These are phyloP conservation scores for Fusarium albosuccineum DNA, from an alignment of 2,329 filamentous ascomycete genomes.

Conservation along the genomic window DNA sequence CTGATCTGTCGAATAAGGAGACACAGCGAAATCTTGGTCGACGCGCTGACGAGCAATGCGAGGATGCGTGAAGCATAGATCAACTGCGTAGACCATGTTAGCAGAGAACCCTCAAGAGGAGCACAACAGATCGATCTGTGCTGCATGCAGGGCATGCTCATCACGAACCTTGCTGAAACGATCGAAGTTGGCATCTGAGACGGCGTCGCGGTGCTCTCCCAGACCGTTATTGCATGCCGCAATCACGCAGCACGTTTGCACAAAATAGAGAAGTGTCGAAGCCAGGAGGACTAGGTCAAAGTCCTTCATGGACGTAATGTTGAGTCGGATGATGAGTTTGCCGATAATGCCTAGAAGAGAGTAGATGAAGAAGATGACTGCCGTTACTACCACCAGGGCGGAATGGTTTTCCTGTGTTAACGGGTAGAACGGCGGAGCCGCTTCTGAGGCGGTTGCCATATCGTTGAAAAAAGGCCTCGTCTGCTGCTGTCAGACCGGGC, in stretches of 20 bases:
- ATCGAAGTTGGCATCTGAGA: constrained; percentile 15
- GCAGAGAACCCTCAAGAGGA: not conserved
- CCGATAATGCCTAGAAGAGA: constrained; percentile 36
- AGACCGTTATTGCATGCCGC: constrained; percentile 33
- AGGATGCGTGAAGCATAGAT: constrained; percentile 40
- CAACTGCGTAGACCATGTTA: constrained; percentile 28
- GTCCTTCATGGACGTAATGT: constrained; percentile 41
- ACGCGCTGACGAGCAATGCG: constrained; percentile 31
- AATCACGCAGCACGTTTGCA: constrained; percentile 39
- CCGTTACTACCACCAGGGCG: constrained; percentile 39
- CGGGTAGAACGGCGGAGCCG: constrained; percentile 40
- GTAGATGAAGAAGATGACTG: constrained; percentile 40
- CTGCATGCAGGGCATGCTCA: no score
- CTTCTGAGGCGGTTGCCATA: constrained; percentile 25
- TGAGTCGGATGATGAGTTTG: constrained; percentile 42
- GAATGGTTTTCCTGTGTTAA: constrained; percentile 38
- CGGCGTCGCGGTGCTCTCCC: constrained; percentile 22
- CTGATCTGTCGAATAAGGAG: constrained; percentile 43
- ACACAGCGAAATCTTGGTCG: constrained; percentile 39
- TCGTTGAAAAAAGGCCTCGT: not conserved
- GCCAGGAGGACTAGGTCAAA: constrained; percentile 31
- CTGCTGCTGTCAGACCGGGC: no score
- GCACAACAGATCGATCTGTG: no score
- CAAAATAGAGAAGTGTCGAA: constrained; percentile 26
- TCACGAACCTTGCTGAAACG: constrained; percentile 33